phyloP scores from a whole-genome alignment of 305 asterid genomes.

The Fraxinus velutina region DNA sequence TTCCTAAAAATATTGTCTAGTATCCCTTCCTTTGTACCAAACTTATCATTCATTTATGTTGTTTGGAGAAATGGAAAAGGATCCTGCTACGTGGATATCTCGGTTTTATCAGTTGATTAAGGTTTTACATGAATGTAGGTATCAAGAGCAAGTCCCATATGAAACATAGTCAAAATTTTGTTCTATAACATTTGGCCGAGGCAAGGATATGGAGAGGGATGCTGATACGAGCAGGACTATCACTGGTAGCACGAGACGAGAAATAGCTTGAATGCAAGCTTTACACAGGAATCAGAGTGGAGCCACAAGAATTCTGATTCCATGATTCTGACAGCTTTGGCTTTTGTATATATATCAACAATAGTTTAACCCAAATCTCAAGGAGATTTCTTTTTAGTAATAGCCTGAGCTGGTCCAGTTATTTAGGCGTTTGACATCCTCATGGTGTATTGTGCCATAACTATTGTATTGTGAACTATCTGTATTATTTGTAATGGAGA shows the following conservation, averaged over 20 bases:
- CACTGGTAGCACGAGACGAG: not conserved
- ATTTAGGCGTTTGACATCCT: not conserved
- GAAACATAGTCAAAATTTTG: conserved; percentile 15
- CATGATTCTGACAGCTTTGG: conserved; percentile 13
- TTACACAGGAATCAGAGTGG: not conserved
- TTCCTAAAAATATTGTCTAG: not conserved
- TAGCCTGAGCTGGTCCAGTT: not conserved
- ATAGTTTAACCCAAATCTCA: not conserved
- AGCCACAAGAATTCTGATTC: not conserved
- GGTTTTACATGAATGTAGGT: conserved; percentile 44
- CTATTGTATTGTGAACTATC: not conserved
- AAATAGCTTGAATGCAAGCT: not conserved
- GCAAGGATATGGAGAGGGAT: not conserved
- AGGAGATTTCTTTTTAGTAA: not conserved
- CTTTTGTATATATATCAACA: not conserved
- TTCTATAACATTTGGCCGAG: not conserved
- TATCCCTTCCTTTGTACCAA: not conserved
- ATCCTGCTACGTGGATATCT: not conserved
- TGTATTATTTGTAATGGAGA: not conserved
- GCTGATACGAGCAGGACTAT: not conserved
- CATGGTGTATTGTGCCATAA: not conserved
- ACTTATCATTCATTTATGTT: not conserved
- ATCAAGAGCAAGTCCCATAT: conserved; percentile 87
- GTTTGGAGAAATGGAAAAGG: not conserved
- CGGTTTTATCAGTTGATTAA: not conserved